Base-by-base conservation (phyloP, 2,329 filamentous ascomycete genomes). In the Fusarium luffae region DNA sequence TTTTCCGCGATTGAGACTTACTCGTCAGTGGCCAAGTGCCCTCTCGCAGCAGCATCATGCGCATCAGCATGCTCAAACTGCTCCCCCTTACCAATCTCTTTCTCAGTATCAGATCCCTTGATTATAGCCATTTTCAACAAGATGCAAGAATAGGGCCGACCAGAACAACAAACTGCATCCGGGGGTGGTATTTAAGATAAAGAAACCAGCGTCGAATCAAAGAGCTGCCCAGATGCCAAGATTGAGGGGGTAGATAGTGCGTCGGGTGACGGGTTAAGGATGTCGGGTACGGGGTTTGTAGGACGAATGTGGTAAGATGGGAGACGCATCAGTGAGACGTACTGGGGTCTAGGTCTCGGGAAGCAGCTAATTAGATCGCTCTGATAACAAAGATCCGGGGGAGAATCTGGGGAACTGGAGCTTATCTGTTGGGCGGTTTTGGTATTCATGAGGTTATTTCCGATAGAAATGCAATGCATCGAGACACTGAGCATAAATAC, bases 211-310 rank as follows among this genome's bases (percentile, higher is more conserved):
- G 14, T 25, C 62, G 44, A 34, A 59, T 40, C 44, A 21, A 4
- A 30, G 7, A 4, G 13, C 14, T 28, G 25, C 43, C 59, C 40
- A 42, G 32, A 18, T 65, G 62, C 62, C 62, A 59, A 64, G 62
- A 64, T 27, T 50, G 60, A 51, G 62, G 62, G 62, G 54, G 40
- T 30, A 2, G n/a, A 59, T 64, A 19, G 46, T 42, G 23, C 21
- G 54, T 64, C 62, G 62, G 60, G 18, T 59, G 42, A 42, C 51
- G 51, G 62, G 34, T 34, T 27, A 4, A 21, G 6, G 23, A 13
- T 44, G 28, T 64, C 62, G 62, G 62, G 16, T 65, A 65, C 62
- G 25, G 62, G 62, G 62, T 64, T 46, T 12, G n/a, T 43, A 4
- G 23, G 23, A 44, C 19, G n/a, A 37, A 43, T 18, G 1, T 10